Evolutionary conservation across 2,329 filamentous ascomycete genomes (phyloP), one percentile per base, ranked within the genome.

Genomic region (Hypoxylon sp.): DNA sequence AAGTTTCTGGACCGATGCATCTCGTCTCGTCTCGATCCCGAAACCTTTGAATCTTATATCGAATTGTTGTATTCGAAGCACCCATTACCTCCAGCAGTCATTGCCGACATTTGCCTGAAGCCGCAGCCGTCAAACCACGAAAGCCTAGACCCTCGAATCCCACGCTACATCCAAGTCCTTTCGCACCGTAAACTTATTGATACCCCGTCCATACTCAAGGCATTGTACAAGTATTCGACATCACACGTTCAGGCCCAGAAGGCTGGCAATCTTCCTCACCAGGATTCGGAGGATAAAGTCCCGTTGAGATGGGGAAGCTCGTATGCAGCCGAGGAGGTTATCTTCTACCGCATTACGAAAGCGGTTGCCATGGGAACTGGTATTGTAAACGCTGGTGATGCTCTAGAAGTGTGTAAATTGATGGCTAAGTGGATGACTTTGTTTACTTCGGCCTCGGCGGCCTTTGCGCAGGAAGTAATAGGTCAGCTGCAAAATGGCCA

Each of bases 341-440:
- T 98, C 79, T 91, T 97, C 74, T 96, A 97, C 78, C 90, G 94
- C 2, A 93, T 99, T 53, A 93, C 93, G 2, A 97, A 96, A 79
- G 91, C 90, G 0, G 94, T 98, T 53, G 91, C 84, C 1, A 81
- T 86, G 50, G 86, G 83, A 0, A 78, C 75, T 0, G 83, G 81
- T 1, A 85, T 88, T 50, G 78, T 75, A 61, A 80, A 79, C 23
- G 73, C 78, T 14, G 76, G 81, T 27, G 82, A 85, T n/a, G 85
- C 84, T 0, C 70, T 88, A 7, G 80, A 83, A 19, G 76, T 88
- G 37, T 81, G 84, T 23, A 78, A 78, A 56, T 76, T 84, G 45
- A 81, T 87, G 60, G 84, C 84, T 19, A 81, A 81, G 68, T 90
- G 88, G 87, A 88, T 90, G 84, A 74, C 81, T 0, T 75, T 88